These are phyloP conservation scores for Xanthoconium stramineum DNA, from an alignment of 768 basidiomycete genomes.

Conservation along the genomic window DNA sequence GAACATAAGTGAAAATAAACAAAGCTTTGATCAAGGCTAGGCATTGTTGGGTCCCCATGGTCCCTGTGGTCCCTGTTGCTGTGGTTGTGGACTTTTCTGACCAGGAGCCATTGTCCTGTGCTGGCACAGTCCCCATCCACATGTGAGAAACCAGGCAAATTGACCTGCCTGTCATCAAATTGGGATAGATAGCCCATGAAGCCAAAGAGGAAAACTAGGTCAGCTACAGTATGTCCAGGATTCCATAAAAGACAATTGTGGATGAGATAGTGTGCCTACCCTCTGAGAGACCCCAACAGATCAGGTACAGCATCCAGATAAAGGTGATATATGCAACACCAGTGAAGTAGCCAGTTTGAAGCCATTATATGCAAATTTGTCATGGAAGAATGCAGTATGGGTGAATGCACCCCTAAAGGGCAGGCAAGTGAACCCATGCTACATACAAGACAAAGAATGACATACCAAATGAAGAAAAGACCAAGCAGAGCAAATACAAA, in stretches of 20 bases:
- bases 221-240: constrained; percentile 42
- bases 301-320: constrained; percentile 56
- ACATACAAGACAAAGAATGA: constrained; percentile 7
- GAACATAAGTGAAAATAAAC: not conserved
- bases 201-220: constrained; percentile 37
- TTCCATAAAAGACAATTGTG: constrained; percentile 55
- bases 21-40: not conserved
- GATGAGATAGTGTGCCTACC: constrained; percentile 50
- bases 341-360: constrained; percentile 29
- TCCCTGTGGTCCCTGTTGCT: not conserved
- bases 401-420: constrained; percentile 26
- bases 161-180: not conserved
- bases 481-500: constrained; percentile 45
- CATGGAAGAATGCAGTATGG: constrained; percentile 8
- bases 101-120: no score
- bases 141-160: not conserved
- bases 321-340: constrained; percentile 46
- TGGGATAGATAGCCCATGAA: constrained; percentile 22
- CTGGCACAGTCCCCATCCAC: no score
- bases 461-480: constrained; percentile 49
- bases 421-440: not conserved
- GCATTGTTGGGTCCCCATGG: no score
- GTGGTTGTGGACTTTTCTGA: not conserved
- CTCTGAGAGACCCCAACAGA: constrained; percentile 54
- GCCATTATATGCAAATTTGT: constrained; percentile 22